Evolutionary conservation across 2,329 filamentous ascomycete genomes (phyloP).

Genomic region (Aspergillus felis): DNA sequence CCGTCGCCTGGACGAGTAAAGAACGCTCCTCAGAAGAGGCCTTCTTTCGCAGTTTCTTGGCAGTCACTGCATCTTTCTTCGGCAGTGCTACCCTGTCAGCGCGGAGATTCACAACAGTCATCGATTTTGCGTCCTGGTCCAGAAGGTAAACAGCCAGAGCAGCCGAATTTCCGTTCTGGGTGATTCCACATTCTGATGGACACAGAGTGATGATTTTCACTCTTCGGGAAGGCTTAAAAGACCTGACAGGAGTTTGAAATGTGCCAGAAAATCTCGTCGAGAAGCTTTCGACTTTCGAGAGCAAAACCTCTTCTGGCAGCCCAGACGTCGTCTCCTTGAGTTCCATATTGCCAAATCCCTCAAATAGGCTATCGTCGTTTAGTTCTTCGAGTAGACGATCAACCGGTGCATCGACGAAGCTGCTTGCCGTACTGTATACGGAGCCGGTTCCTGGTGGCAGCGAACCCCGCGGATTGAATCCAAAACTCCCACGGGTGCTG

Average conservation of each 20-base stretch:
- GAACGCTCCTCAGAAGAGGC: constrained; percentile 19
- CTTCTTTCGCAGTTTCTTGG: constrained; percentile 24
- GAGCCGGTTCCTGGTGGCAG: constrained; percentile 49
- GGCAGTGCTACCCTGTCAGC: constrained; percentile 43
- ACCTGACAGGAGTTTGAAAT: constrained; percentile 24
- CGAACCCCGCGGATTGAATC: constrained; percentile 51
- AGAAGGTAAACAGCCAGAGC: constrained; percentile 59
- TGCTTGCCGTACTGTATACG: constrained; percentile 51
- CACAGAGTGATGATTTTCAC: constrained; percentile 62
- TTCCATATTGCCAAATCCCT: constrained; percentile 68
- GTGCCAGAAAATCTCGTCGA: constrained; percentile 48
- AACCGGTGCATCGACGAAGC: constrained; percentile 64
- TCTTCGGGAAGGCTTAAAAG: constrained; percentile 19
- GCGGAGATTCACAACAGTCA: constrained; percentile 64
- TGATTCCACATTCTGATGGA: constrained; percentile 35
- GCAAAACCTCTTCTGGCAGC: constrained; percentile 66
- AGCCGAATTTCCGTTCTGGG: constrained; percentile 28
- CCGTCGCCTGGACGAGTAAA: constrained; percentile 35
- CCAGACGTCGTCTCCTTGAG: constrained; percentile 70
- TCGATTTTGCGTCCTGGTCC: constrained; percentile 62
- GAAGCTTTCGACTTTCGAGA: constrained; percentile 67
- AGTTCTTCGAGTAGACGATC: constrained; percentile 68
- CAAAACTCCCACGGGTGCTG: constrained; percentile 61
- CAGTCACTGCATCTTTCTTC: constrained; percentile 22
- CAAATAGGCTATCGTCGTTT: constrained; percentile 58